Base-by-base conservation (phyloP, 2,329 filamentous ascomycete genomes). In the Penicillium sp. region DNA sequence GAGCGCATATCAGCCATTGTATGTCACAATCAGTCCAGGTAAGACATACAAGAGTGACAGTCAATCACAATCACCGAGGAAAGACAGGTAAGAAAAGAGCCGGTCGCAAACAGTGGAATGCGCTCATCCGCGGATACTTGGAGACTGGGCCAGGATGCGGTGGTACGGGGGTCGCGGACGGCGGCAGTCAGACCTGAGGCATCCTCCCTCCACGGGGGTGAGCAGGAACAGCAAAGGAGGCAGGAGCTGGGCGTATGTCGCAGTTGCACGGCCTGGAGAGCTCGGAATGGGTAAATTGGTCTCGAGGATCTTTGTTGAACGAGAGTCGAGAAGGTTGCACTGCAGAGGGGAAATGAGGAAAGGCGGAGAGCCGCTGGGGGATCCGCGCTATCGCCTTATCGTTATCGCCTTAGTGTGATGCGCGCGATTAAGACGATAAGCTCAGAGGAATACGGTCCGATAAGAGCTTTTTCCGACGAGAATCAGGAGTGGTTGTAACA, bases 121-220 rank as follows among this genome's bases (percentile, higher is more conserved):
- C 50, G 54, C 59, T 55, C 57, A 62, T 59, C 57, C 57, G 55
- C 35, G 48, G 52, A 57, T 55, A 63, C 47, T 41, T 31, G 42
- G 57, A 48, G 60, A 55, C 57, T 31, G 42, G 57, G 51, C 59
- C 59, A 55, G 51, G 41, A 54, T 62, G 48, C 38, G 56, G 52
- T 55, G 52, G 61, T 59, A 64, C 62, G 57, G 57, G 49, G 57
- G 49, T 35, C 34, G 58, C 51, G 62, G 59, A 47, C 47, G 45
- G 56, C 54, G 54, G 59, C 59, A 61, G 54, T 60, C 35, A 60
- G 25, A 37, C 48, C 52, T 53, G 54, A 49, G 48, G 48, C 54
- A 58, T 59, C 42, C 47, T 55, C 58, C 43, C 41, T 28, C n/a
- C 14, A 28, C 42, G 20, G 39, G n/a, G 12, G 52, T 28, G 37